Percentiles rank a stretch among this genome's conserved stretches.
phyloP scores from a whole-genome alignment of 306 rosid species.

The Senna tora region DNA sequence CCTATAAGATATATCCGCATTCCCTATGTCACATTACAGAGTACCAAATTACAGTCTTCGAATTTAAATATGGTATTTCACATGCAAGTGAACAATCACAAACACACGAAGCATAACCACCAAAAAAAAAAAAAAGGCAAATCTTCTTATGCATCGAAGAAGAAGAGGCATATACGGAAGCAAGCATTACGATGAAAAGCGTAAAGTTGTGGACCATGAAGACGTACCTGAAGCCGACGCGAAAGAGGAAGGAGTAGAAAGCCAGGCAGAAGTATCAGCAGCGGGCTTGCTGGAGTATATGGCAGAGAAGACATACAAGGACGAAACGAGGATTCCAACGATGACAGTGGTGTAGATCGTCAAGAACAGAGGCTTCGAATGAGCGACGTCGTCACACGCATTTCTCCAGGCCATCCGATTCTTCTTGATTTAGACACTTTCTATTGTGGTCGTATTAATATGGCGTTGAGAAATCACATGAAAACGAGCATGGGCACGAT shows the following conservation, averaged over 20 bases:
- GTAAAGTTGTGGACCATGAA: conserved; percentile 7
- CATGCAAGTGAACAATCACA: conserved; percentile 23
- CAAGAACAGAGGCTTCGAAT: conserved; percentile 72
- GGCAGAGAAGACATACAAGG: conserved; percentile 75
- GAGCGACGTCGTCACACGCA: conserved; percentile 53
- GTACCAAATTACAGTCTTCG: neutral
- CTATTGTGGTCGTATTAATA: neutral
- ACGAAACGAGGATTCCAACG: conserved; percentile 64
- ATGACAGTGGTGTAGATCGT: conserved; percentile 65
- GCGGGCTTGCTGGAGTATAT: conserved; percentile 57
- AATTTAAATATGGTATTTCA: conserved; percentile 32
- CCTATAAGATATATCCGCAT: neutral
- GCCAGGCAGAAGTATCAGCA: conserved; percentile 35
- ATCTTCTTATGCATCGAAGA: conserved; percentile 2
- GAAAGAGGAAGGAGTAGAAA: conserved; percentile 28
- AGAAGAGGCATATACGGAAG: neutral
- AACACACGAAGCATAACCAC: neutral
- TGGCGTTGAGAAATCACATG: neutral
- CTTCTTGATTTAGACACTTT: neutral
- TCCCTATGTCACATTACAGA: neutral
- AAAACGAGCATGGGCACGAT: no score
- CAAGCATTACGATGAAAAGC: neutral
- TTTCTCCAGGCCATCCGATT: conserved; percentile 44
- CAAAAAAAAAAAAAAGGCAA: conserved; percentile 21
- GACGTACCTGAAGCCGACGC: conserved; percentile 50